Conservation (phyloP, 169 alveolate species). For the Babesia bovis region DNA sequence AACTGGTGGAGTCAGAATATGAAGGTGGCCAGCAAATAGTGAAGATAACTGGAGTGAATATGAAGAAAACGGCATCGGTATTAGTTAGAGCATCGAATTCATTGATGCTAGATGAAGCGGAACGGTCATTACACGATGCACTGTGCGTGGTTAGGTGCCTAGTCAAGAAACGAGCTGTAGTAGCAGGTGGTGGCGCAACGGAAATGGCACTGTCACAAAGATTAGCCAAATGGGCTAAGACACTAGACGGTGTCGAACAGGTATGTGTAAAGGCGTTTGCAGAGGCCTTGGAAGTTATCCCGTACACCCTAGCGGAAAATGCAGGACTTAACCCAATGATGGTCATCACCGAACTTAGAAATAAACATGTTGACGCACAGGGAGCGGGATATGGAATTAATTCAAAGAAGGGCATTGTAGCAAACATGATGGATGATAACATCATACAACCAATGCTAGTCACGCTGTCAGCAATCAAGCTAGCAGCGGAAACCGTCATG, state of each 20-base stretch:
- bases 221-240: conserved; percentile 84
- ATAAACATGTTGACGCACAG: conserved; percentile 87
- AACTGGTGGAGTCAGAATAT: conserved; percentile 80
- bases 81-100: conserved; percentile 95
- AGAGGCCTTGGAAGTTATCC: conserved; percentile 98
- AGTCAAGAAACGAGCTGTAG: conserved; percentile 92
- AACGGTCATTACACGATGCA: conserved; percentile 98
- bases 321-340: conserved; percentile 98
- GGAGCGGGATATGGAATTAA: conserved; percentile 91
- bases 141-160: conserved; percentile 97
- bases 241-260: conserved; percentile 92
- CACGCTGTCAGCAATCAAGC: conserved; percentile 93
- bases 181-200: conserved; percentile 99
- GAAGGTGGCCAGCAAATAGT: conserved; percentile 90
- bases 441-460: conserved; percentile 97
- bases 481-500: conserved; percentile 98
- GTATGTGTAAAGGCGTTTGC: conserved; percentile 95
- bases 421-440: conserved; percentile 91
- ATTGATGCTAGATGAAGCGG: conserved; percentile 96
- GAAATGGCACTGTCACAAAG: conserved; percentile 94
- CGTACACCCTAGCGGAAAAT: conserved; percentile 99
- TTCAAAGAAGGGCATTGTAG: conserved; percentile 85
- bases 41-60: conserved; percentile 94
- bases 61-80: conserved; percentile 93
- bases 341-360: conserved; percentile 94